Evolutionary conservation across 2,329 filamentous ascomycete species (phyloP).

Genomic region (Aureobasidium sp.): DNA sequence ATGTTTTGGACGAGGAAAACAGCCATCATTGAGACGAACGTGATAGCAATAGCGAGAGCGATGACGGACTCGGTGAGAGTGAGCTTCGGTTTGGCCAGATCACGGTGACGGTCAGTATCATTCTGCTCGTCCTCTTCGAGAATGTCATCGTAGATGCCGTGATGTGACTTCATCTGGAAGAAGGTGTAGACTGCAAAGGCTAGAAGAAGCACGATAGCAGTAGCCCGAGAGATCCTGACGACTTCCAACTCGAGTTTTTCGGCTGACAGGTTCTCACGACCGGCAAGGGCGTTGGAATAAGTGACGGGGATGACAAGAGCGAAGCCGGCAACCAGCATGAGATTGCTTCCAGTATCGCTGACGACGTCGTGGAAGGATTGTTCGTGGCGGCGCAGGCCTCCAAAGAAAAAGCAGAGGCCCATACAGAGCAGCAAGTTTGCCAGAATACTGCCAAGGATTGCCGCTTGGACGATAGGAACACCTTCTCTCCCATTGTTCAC

Average conservation of each 20-base stretch:
- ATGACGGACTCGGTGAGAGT: constrained; percentile 65
- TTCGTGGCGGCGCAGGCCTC: constrained; percentile 59
- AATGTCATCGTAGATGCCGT: constrained; percentile 67
- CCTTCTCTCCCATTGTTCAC: constrained; percentile 22
- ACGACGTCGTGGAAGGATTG: constrained; percentile 66
- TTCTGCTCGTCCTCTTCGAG: constrained; percentile 61
- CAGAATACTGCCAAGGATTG: constrained; percentile 72
- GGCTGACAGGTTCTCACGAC: constrained; percentile 15
- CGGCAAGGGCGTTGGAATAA: constrained; percentile 41
- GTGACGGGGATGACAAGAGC: constrained; percentile 40
- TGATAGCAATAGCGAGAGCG: constrained; percentile 55
- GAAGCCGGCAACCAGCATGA: constrained; percentile 64
- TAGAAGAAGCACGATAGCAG: constrained; percentile 61
- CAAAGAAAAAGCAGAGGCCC: constrained; percentile 72
- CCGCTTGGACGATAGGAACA: constrained; percentile 61
- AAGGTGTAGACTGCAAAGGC: constrained; percentile 55
- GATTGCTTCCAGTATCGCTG: constrained; percentile 67
- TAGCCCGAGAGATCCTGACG: constrained; percentile 59
- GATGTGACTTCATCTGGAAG: constrained; percentile 68
- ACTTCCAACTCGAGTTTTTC: constrained; percentile 41
- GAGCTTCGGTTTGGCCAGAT: constrained; percentile 55
- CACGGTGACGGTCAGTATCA: constrained; percentile 55
- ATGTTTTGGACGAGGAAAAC: constrained; percentile 71
- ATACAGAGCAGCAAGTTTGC: constrained; percentile 74
- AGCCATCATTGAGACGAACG: constrained; percentile 64